These are phyloP conservation scores for Darksidea phi DNA, from an alignment of 495 filamentous ascomycete species.

Conservation along the genomic window DNA sequence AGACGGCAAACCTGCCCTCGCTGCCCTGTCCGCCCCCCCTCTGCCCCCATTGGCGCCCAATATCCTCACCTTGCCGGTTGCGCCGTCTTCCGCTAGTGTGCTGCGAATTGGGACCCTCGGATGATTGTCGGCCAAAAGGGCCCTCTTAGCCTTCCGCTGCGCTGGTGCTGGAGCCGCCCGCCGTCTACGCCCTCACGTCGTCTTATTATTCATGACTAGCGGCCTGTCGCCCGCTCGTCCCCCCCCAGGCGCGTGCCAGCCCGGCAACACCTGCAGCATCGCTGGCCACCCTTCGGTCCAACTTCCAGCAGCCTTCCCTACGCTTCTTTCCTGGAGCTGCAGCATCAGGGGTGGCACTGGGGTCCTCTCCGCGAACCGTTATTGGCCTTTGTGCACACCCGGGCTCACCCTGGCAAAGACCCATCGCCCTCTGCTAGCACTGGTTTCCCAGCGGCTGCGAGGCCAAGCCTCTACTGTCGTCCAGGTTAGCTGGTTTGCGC, in stretches of 20 bases:
- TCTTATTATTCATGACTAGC: slow-evolving; percentile 8
- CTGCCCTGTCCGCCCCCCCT: no score
- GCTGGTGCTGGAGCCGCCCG: background rate
- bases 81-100: background rate
- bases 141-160: background rate
- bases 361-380: slow-evolving; percentile 3
- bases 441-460: slow-evolving; percentile 20
- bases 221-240: background rate
- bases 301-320: slow-evolving; percentile 9
- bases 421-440: slow-evolving; percentile 22
- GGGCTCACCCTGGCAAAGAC: slow-evolving; percentile 9
- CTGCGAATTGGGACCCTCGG: background rate
- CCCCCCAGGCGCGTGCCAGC: background rate
- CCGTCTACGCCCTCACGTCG: background rate
- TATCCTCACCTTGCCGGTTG: background rate
- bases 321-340: slow-evolving; percentile 1
- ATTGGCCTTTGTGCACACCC: slow-evolving; percentile 11
- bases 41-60: background rate
- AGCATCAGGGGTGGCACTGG: slow-evolving; percentile 12
- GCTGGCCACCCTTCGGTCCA: background rate
- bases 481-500: slow-evolving; percentile 16
- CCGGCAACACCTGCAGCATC: slow-evolving; percentile 1
- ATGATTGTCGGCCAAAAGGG: background rate
- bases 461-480: slow-evolving; percentile 6
- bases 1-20: background rate